A percentile compares a stretch with the other conserved stretches of the same genome.
Evolutionary conservation across 2,329 filamentous ascomycete species (phyloP).

Genomic region (Trichoderma lentiforme): DNA sequence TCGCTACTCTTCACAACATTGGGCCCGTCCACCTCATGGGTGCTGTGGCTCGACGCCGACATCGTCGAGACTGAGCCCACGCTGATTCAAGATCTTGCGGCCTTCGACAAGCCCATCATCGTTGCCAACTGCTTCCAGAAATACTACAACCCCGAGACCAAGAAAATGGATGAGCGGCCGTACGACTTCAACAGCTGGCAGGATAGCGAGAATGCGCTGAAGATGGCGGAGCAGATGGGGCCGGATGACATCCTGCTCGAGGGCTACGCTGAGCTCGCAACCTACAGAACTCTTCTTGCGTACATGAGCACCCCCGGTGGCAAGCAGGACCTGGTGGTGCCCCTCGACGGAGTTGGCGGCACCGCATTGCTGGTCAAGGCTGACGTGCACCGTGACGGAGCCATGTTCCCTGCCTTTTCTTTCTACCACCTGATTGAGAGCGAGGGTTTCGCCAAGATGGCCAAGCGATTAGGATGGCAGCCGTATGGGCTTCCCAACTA

Average conservation of each 20-base stretch:
- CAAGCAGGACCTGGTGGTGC: slow-evolving; percentile 61
- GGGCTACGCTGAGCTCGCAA: slow-evolving; percentile 89
- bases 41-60: slow-evolving; percentile 92
- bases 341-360: slow-evolving; percentile 89
- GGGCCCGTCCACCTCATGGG: slow-evolving; percentile 88
- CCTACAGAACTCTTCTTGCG: slow-evolving; percentile 88
- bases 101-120: slow-evolving; percentile 84
- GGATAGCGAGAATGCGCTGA: slow-evolving; percentile 75
- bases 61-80: slow-evolving; percentile 81
- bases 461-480: slow-evolving; percentile 78
- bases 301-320: slow-evolving; percentile 63
- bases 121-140: slow-evolving; percentile 95
- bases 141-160: slow-evolving; percentile 67
- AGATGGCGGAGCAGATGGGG: slow-evolving; percentile 75
- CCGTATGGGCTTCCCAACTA: slow-evolving; percentile 93
- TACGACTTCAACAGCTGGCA: slow-evolving; percentile 99
- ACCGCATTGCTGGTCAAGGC: slow-evolving; percentile 92
- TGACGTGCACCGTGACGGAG: slow-evolving; percentile 92
- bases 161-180: slow-evolving; percentile 69
- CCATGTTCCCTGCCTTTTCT: slow-evolving; percentile 95
- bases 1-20: slow-evolving; percentile 93
- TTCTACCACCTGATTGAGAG: slow-evolving; percentile 98
- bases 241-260: slow-evolving; percentile 91
- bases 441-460: slow-evolving; percentile 98
- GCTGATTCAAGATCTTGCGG: slow-evolving; percentile 87